A percentile compares a stretch with the other conserved stretches of the same genome.
Conservation (phyloP, 1,139 yeast genomes). For the Debaryomycetaceae sp. region DNA sequence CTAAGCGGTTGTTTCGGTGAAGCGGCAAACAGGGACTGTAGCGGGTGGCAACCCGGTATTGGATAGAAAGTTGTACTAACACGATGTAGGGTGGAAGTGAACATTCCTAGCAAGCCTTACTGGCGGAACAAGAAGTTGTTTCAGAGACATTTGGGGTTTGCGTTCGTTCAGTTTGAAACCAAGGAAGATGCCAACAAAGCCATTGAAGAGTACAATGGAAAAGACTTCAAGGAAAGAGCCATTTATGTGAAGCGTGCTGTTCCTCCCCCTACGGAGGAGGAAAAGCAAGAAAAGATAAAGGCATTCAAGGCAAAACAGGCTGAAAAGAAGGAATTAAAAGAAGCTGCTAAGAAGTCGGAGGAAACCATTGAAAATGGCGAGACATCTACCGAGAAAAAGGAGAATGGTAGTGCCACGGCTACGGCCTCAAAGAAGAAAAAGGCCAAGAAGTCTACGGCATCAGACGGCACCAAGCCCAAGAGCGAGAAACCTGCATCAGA, state of each 20-base stretch:
- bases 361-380: constrained; percentile 14
- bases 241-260: constrained; percentile 50
- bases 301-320: constrained; percentile 35
- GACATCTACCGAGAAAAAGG: constrained; percentile 2
- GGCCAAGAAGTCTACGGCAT: background rate
- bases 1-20: too few species aligned
- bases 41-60: too few species aligned
- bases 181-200: constrained; percentile 51
- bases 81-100: constrained; percentile 27
- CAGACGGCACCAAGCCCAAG: constrained; percentile 9
- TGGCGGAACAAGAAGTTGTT: constrained; percentile 30
- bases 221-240: constrained; percentile 44
- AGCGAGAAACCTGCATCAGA: constrained; percentile 8
- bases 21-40: too few species aligned
- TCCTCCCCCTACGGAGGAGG: constrained; percentile 52
- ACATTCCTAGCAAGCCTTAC: constrained; percentile 38
- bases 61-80: constrained; percentile 10
- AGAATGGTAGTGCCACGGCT: background rate
- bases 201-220: constrained; percentile 41
- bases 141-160: constrained; percentile 49
- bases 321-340: constrained; percentile 24
- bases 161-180: constrained; percentile 48
- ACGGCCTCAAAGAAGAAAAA: constrained; percentile 1
- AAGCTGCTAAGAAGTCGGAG: constrained; percentile 16
- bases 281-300: constrained; percentile 37